Evolutionary conservation across 345 rosid genomes (phyloP).

Genomic region (Physaria fendleri): DNA sequence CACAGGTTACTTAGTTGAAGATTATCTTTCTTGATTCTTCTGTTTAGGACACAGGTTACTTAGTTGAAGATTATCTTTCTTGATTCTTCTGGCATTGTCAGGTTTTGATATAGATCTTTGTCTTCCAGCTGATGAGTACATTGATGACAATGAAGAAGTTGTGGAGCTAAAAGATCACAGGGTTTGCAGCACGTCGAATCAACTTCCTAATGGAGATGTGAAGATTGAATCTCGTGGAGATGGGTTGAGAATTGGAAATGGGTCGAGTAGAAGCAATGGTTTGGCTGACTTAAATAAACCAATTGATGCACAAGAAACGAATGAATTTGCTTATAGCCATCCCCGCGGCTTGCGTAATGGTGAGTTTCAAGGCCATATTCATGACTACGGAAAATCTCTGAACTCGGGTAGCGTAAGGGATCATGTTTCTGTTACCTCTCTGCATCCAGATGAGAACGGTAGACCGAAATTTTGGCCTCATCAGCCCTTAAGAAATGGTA

Average conservation of each 20-base stretch:
- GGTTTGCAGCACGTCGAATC: constrained; percentile 33
- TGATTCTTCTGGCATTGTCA: background rate
- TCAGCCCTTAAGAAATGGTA: constrained; percentile 18
- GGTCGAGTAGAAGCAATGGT: constrained; percentile 22
- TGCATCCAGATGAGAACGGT: constrained; percentile 31
- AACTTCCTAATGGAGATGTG: constrained; percentile 38
- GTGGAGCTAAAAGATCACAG: constrained; percentile 27
- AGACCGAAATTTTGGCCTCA: constrained; percentile 28
- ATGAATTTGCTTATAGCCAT: constrained; percentile 27
- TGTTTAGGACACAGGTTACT: constrained; percentile 61
- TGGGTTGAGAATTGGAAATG: constrained; percentile 26
- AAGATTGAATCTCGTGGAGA: constrained; percentile 28
- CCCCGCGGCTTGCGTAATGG: constrained; percentile 25
- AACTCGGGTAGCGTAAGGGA: constrained; percentile 28
- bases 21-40: background rate
- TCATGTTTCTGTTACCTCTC: constrained; percentile 29
- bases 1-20: constrained; percentile 43
- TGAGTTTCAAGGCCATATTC: constrained; percentile 35
- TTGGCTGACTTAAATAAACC: constrained; percentile 54
- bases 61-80: background rate
- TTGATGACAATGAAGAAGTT: constrained; percentile 36
- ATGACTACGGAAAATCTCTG: constrained; percentile 30
- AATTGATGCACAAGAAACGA: constrained; percentile 33
- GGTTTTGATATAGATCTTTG: constrained; percentile 41
- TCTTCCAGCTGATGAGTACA: constrained; percentile 49